Conservation (phyloP, 768 basidiomycete genomes). For the Mycena epipterygia region DNA sequence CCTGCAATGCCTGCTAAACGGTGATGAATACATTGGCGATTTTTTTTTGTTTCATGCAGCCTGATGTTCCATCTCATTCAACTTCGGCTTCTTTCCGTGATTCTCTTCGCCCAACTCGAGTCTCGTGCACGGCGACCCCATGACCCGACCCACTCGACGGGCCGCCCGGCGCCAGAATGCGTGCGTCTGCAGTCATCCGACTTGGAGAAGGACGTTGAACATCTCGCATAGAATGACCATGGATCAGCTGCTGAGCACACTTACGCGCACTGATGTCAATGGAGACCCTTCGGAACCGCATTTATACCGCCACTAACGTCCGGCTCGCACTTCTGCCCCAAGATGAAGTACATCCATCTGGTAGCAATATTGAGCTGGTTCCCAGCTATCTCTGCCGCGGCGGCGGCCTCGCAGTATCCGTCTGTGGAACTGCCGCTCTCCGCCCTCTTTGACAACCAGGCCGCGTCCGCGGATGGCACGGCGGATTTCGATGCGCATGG, state of each 20-base stretch:
- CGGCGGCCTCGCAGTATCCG: not conserved
- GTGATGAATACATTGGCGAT: too few species aligned
- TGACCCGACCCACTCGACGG: not conserved
- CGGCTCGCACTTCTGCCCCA: not conserved
- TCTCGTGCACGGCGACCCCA: not conserved
- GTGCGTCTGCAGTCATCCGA: too few species aligned
- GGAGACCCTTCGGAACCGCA: not conserved
- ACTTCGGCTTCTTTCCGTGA: too few species aligned
- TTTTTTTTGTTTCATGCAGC: too few species aligned
- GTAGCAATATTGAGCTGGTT: not conserved
- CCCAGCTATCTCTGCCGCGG: not conserved
- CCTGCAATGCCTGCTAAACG: too few species aligned
- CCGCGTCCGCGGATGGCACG: constrained; percentile 22
- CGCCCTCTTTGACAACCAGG: constrained; percentile 26
- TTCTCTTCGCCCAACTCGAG: too few species aligned
- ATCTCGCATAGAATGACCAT: not conserved
- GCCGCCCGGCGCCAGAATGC: too few species aligned
- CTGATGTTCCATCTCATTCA: too few species aligned
- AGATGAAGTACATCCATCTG: constrained; percentile 1
- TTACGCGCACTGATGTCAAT: not conserved
- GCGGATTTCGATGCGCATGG: constrained; percentile 26
- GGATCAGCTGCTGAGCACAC: constrained; percentile 6
- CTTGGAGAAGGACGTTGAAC: not conserved
- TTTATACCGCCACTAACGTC: not conserved
- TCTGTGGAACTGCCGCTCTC: not conserved